Evolutionary conservation across 1,284 basidiomycete species (phyloP), one percentile per base, ranked within the genome.

Genomic region (Hortiboletus rubellus): DNA sequence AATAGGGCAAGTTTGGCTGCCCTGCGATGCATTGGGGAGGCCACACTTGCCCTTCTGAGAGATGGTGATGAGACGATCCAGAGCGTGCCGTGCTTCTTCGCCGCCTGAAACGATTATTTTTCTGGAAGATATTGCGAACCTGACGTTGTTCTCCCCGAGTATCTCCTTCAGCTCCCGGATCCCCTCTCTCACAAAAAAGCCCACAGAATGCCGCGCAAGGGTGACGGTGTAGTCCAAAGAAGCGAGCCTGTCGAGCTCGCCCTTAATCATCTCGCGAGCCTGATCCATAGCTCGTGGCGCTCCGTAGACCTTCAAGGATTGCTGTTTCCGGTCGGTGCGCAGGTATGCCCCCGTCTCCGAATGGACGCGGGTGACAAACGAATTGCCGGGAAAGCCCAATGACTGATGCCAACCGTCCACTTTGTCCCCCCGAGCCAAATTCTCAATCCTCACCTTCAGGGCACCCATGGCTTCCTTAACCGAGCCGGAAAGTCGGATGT

Each of bases 371-470:
- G 59, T 59, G 34, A 79, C 59, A 52, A 82, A 80, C 3, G 55
- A 36, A 40, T 67, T 73, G 6, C 68, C 72, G 2, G 63, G 44
- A 8, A 56, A 0, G 2, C 60, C 44, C 50, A 84, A 72, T 0
- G 73, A 73, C 17, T 73, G 67, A 66, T 85, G 80, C 82, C 83
- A 85, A 10, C 71, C 72, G 2, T 74, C 66, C 5, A 84, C 69
- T 37, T 70, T 77, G 45, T 80, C 77, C 7, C 84, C 83, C n/a
- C 72, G 73, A 3, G 76, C 77, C 27, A 86, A 62, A 49, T 70
- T 78, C 66, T 85, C 83, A 0, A 82, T 79, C 49, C 82, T 72
- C n/a, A 85, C 83, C 66, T 85, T 86, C 55, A 85, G 61, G 6
- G 77, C 73, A 3, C 84, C 84, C 2, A 79, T 75, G 1, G 76